Conservation (phyloP, 2,329 filamentous ascomycete species). For the Aquanectria penicillioides region DNA sequence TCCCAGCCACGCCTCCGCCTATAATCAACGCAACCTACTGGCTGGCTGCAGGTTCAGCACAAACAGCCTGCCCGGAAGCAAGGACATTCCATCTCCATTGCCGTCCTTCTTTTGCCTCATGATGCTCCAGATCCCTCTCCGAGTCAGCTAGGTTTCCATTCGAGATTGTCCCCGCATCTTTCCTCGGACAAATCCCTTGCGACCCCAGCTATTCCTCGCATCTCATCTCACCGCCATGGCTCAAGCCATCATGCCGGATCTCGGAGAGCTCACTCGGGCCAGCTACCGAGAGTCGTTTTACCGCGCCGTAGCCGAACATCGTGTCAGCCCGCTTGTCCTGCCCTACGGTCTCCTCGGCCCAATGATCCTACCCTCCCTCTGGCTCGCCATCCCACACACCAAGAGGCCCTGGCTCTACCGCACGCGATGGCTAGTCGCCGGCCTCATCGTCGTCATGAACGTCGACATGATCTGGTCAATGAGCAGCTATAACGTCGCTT, state of each 20-base stretch:
- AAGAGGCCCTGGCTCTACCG: constrained; percentile 60
- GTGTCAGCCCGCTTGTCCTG: constrained; percentile 59
- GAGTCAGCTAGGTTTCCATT: neutral
- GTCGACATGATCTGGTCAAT: constrained; percentile 51
- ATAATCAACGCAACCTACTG: neutral
- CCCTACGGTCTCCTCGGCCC: constrained; percentile 61
- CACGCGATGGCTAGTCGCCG: constrained; percentile 60
- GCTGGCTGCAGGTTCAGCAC: neutral
- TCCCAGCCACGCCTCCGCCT: neutral
- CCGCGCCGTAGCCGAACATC: constrained; percentile 50
- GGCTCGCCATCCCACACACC: constrained; percentile 65
- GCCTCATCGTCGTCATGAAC: constrained; percentile 55
- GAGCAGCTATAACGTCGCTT: constrained; percentile 62
- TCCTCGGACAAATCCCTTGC: neutral
- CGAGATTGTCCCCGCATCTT: neutral
- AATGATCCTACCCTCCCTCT: constrained; percentile 61
- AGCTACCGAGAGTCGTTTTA: constrained; percentile 52
- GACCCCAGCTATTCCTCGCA: neutral
- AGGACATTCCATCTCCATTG: neutral
- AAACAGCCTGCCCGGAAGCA: neutral
- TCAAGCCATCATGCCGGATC: constrained; percentile 20
- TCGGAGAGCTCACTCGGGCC: constrained; percentile 41
- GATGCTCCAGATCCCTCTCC: neutral
- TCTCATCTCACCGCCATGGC: constrained; percentile 16
- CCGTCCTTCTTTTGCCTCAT: neutral